Conservation (phyloP, 805 yeast species). For the baker's yeast (Saccharomyces cerevisiae) region DNA sequence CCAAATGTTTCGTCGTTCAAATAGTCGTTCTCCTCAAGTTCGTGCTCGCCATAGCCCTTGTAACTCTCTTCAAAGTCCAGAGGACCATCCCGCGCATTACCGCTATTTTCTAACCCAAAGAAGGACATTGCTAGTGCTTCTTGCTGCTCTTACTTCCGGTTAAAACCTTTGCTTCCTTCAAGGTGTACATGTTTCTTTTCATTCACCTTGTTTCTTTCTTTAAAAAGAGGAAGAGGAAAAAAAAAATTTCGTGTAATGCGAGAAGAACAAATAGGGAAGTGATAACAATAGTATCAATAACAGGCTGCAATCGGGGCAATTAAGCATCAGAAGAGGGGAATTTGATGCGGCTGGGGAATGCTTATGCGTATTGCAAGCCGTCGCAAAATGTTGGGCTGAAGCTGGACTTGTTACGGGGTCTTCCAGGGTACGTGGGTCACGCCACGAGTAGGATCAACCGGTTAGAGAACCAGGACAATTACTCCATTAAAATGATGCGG, state of each 20-base stretch:
- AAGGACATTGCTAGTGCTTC: constrained; percentile 23
- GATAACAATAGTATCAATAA: neutral
- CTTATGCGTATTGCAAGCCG: neutral
- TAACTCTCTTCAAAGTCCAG: constrained; percentile 80
- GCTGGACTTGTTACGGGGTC: constrained; percentile 7
- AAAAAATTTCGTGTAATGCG: neutral
- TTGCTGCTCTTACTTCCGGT: neutral
- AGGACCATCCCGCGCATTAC: constrained; percentile 22
- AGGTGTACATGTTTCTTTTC: neutral
- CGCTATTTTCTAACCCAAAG: constrained; percentile 27
- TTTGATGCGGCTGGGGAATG: neutral
- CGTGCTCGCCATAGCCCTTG: constrained; percentile 66
- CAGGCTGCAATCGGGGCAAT: neutral
- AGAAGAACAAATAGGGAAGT: neutral
- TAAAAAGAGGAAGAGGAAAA: neutral
- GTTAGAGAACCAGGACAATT: constrained; percentile 72
- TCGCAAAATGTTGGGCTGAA: neutral
- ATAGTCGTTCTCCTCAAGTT: constrained; percentile 64
- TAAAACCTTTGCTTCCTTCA: neutral
- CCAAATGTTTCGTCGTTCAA: constrained; percentile 30
- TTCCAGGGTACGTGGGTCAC: constrained; percentile 56
- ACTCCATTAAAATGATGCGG: constrained; percentile 53
- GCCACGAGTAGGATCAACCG: constrained; percentile 68
- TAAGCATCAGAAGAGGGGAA: neutral
- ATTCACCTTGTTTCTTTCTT: neutral